These are phyloP conservation scores for Candida nonsorbophila DNA, from an alignment of 805 yeast genomes.

Conservation along the genomic window DNA sequence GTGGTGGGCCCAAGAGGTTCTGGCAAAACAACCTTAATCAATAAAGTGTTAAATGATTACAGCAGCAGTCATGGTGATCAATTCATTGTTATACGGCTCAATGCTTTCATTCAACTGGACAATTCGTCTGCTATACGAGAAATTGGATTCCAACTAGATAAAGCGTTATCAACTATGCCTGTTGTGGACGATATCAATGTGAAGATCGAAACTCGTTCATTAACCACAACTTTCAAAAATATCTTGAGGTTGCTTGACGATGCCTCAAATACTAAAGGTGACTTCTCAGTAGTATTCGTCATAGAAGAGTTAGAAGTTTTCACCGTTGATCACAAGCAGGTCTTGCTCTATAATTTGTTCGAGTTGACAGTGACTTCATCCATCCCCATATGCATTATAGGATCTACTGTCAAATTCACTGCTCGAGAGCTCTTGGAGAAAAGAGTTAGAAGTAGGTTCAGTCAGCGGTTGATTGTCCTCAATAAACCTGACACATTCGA, in stretches of 20 bases:
- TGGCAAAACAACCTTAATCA: conserved; percentile 67
- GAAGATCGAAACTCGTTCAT: conserved; percentile 6
- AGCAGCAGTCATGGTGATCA: conserved; percentile 36
- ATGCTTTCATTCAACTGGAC: conserved; percentile 68
- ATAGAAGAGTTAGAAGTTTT: conserved; percentile 84
- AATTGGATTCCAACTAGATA: conserved; percentile 79
- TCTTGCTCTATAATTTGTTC: conserved; percentile 79
- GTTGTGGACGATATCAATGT: neutral
- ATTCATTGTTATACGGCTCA: conserved; percentile 58
- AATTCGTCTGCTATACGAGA: conserved; percentile 79
- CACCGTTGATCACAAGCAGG: conserved; percentile 69
- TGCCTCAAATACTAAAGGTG: conserved; percentile 13
- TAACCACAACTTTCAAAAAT: conserved; percentile 8
- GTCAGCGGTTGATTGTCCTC: conserved; percentile 67
- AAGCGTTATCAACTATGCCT: conserved; percentile 6
- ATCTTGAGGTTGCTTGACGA: conserved; percentile 36
- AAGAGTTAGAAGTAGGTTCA: conserved; percentile 84
- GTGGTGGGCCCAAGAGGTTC: conserved; percentile 75
- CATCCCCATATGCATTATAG: conserved; percentile 76
- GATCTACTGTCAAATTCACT: conserved; percentile 69
- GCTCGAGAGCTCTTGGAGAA: conserved; percentile 82
- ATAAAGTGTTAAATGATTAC: conserved; percentile 49
- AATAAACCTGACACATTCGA: conserved; percentile 38
- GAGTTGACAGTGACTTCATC: conserved; percentile 73
- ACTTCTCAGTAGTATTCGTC: conserved; percentile 64